Evolutionary conservation across 1,284 basidiomycete species (phyloP), one percentile per base, ranked within the genome.

Genomic region (Gymnopus androsaceus): DNA sequence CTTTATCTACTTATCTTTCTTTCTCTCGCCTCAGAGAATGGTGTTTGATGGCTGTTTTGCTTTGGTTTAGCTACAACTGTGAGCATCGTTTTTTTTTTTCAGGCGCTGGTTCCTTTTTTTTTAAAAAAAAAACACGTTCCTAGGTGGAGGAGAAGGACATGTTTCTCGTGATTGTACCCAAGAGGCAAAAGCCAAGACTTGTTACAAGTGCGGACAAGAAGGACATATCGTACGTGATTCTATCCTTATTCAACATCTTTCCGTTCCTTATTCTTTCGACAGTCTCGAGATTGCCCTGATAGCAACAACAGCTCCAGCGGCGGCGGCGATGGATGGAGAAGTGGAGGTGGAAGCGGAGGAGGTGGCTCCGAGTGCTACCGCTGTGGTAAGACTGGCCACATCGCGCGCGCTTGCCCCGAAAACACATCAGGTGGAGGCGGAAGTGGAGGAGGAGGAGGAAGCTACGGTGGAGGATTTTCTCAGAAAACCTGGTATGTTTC

Each of bases 321-420:
- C 25, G 63, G 65, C 58, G 23, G 42, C 17, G 19, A 28, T n/a
- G n/a, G n/a, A 8, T 15, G 23, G 4, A 5, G 19, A 2, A 71
- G 73, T 50, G 73, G n/a, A n/a, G n/a, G n/a, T n/a, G n/a, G n/a
- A n/a, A n/a, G n/a, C n/a, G n/a, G n/a, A n/a, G n/a, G n/a, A n/a
- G n/a, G n/a, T n/a, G n/a, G n/a, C n/a, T n/a, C n/a, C n/a, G n/a
- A 93, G 68, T 95, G 92, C 75, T 94, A 94, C 79, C 82, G 85
- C 66, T 95, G 92, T 69, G 91, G 92, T 60, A 89, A 94, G 72
- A 74, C 84, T 17, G 92, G 92, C 21, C 92, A 94, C 69, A 90
- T 92, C 62, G 92, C 92, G n/a, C 90, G 92, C 55, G 75, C 82
- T 53, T 95, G 93, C 75, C 85, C 91, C 57, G 85, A 92, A 56